Percentiles rank a stretch among this genome's conserved stretches.
Conservation (phyloP, 306 rosid genomes). For the Dryas drummondii region DNA sequence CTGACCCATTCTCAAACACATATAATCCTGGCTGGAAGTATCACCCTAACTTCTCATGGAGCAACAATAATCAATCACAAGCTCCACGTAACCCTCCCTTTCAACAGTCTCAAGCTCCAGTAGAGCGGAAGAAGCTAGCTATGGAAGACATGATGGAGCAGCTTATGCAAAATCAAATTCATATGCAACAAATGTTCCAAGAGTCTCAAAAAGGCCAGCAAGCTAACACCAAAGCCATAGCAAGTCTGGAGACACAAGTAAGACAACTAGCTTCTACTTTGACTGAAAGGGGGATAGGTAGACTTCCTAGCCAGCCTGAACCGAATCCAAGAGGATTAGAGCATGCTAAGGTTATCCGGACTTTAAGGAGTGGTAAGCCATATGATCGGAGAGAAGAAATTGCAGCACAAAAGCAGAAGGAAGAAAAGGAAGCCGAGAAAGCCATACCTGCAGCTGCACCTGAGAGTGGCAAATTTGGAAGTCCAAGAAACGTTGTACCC, state of each 20-base stretch:
- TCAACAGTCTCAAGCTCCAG: too few species aligned
- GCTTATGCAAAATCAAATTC: not conserved
- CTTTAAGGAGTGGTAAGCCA: not conserved
- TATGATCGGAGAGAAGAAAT: not conserved
- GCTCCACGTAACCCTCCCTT: too few species aligned
- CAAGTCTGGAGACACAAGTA: not conserved
- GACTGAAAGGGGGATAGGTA: not conserved
- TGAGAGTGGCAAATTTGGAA: too few species aligned
- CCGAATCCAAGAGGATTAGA: not conserved
- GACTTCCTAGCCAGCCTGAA: not conserved
- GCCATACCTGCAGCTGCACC: too few species aligned
- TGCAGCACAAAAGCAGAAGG: accelerated
- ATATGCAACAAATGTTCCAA: not conserved
- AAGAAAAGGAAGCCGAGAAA: not conserved
- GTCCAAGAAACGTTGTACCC: too few species aligned
- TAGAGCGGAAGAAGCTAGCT: too few species aligned
- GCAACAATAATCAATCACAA: too few species aligned
- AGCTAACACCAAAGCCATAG: not conserved
- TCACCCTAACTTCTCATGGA: too few species aligned
- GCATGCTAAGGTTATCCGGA: not conserved
- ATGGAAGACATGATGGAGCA: too few species aligned
- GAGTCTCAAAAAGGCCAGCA: not conserved
- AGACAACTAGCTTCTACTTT: not conserved
- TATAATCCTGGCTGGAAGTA: too few species aligned
- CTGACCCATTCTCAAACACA: too few species aligned